Conservation (phyloP, 164 flowering plant species). For the Vitis rotundifolia region DNA sequence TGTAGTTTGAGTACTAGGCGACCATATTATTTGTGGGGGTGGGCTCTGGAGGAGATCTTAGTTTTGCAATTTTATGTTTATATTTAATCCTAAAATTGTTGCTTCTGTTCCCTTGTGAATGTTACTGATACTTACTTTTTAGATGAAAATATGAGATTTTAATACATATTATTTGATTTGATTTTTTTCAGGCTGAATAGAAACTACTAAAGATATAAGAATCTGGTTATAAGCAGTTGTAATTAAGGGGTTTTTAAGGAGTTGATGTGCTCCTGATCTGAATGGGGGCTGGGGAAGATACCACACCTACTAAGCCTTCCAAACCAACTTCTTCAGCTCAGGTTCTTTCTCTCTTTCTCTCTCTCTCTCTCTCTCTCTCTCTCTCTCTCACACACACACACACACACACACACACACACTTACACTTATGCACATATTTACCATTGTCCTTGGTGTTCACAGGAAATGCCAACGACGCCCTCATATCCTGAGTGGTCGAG, state of each 20-base stretch:
- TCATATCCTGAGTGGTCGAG: slow-evolving; percentile 80
- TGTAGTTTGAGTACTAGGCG: too few relatives aligned
- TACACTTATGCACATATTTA: background rate
- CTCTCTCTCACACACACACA: background rate
- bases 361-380: background rate
- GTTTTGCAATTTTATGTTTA: too few relatives aligned
- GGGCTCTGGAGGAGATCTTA: too few relatives aligned
- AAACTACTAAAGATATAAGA: background rate
- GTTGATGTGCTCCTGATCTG: slow-evolving; percentile 2
- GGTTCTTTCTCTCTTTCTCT: slow-evolving; percentile 28
- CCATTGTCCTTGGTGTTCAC: slow-evolving; percentile 7
- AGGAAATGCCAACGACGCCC: slow-evolving; percentile 56
- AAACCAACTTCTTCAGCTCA: slow-evolving; percentile 49
- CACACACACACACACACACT: background rate
- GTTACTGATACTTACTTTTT: too few relatives aligned
- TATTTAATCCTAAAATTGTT: too few relatives aligned
- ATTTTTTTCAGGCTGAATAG: too few relatives aligned
- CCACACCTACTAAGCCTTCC: slow-evolving; percentile 53
- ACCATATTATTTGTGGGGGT: too few relatives aligned
- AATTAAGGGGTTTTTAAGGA: background rate
- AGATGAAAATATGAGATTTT: too few relatives aligned
- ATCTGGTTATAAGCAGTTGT: background rate
- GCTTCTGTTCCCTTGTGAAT: too few relatives aligned
- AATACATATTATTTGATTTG: too few relatives aligned
- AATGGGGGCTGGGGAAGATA: slow-evolving; percentile 71